phyloP scores from a whole-genome alignment of 495 filamentous ascomycete genomes.

The Aspergillus affinis region DNA sequence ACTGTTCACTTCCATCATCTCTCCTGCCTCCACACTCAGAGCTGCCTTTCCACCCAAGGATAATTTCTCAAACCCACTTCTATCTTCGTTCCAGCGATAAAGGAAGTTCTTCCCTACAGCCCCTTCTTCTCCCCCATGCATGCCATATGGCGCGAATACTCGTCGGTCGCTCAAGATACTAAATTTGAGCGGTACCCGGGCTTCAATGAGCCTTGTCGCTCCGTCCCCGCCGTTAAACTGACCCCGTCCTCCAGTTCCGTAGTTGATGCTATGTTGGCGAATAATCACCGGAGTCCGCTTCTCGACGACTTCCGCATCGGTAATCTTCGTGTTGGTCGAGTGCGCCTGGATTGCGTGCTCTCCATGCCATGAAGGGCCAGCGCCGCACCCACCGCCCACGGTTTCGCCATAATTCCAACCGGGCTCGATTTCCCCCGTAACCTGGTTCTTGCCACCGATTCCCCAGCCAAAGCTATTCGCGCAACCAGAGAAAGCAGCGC shows the following conservation, averaged over 20 bases:
- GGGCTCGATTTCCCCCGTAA: conserved; percentile 76
- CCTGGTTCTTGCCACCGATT: conserved; percentile 49
- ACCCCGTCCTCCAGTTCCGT: conserved; percentile 56
- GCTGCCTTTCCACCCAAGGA: conserved; percentile 22
- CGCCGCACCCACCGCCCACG: conserved; percentile 89
- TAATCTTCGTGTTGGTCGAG: conserved; percentile 99
- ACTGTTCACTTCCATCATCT: conserved; percentile 24
- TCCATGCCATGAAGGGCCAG: conserved; percentile 83
- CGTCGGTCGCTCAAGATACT: conserved; percentile 82
- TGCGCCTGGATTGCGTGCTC: conserved; percentile 89
- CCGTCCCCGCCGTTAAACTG: conserved; percentile 42
- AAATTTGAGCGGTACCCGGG: conserved; percentile 64
- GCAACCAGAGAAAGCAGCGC: conserved; percentile 86
- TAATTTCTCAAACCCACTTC: conserved; percentile 14
- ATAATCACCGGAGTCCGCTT: conserved; percentile 89
- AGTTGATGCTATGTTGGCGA: conserved; percentile 48
- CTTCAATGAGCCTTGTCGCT: conserved; percentile 37
- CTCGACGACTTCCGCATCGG: conserved; percentile 94
- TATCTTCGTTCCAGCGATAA: conserved; percentile 27
- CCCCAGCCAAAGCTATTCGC: conserved; percentile 77
- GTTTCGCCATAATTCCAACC: conserved; percentile 99
- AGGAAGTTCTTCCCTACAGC: conserved; percentile 28
- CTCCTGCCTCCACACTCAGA: conserved; percentile 18
- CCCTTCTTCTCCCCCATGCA: conserved; percentile 75
- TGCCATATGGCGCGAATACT: conserved; percentile 82